Evolutionary conservation across 2,329 filamentous ascomycete genomes (phyloP).

Genomic region (Colletotrichum chrysophilum): DNA sequence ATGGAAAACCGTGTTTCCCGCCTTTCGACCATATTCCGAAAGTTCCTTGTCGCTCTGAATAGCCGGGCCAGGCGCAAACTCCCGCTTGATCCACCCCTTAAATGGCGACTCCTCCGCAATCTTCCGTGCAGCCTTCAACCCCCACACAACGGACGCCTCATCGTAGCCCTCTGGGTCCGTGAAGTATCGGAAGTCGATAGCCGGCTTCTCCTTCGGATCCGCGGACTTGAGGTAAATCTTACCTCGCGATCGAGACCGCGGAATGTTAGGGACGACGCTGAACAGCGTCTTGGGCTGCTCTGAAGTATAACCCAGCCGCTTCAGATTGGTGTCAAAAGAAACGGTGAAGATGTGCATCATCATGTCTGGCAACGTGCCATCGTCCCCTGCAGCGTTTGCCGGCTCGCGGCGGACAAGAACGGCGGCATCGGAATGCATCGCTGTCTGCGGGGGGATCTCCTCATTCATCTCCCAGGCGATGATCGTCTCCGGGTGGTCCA

Average conservation of each 20-base stretch:
- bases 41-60: not conserved
- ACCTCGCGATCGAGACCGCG: not conserved
- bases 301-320: not conserved
- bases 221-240: not conserved
- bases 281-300: not conserved
- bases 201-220: not conserved
- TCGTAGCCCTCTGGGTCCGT: not conserved
- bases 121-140: not conserved
- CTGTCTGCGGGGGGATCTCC: not conserved
- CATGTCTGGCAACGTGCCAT: not conserved
- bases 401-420: not conserved
- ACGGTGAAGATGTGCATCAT: not conserved
- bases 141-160: not conserved
- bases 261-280: not conserved
- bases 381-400: not conserved
- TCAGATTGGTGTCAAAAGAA: not conserved
- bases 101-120: not conserved
- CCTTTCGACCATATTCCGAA: not conserved
- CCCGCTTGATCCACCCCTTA: not conserved
- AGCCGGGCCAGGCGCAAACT: not conserved
- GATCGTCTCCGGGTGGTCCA: not conserved
- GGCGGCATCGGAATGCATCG: not conserved
- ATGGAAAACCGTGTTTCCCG: not conserved
- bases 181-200: not conserved
- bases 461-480: not conserved